These are phyloP conservation scores for Pichia inconspicua DNA, from an alignment of 1,139 yeast genomes.

Conservation along the genomic window DNA sequence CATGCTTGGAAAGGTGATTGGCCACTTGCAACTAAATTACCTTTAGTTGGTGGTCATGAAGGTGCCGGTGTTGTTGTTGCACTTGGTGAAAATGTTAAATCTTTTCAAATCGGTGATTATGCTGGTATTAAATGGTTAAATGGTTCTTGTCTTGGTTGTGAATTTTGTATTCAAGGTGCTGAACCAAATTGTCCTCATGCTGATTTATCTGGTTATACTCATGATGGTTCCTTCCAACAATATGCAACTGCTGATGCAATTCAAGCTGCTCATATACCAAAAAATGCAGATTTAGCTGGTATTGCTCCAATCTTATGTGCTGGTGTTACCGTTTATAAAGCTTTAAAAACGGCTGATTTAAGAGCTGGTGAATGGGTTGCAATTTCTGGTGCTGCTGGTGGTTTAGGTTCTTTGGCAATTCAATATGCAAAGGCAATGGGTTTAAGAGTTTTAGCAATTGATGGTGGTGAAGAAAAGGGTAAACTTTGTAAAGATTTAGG, in stretches of 20 bases:
- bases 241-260: constrained; percentile 74
- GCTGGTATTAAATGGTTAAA: constrained; percentile 76
- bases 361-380: constrained; percentile 69
- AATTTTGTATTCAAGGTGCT: constrained; percentile 52
- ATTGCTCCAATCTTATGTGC: constrained; percentile 74
- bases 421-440: constrained; percentile 77
- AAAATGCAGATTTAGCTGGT: constrained; percentile 56
- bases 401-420: constrained; percentile 65
- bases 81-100: constrained; percentile 53
- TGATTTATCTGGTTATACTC: constrained; percentile 69
- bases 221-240: constrained; percentile 75
- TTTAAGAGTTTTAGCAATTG: constrained; percentile 62
- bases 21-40: constrained; percentile 59
- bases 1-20: constrained; percentile 80
- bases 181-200: constrained; percentile 64
- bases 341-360: constrained; percentile 56
- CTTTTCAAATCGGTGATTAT: constrained; percentile 61
- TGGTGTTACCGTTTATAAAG: constrained; percentile 74
- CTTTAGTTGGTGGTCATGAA: constrained; percentile 76
- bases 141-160: constrained; percentile 65
- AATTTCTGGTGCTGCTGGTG: constrained; percentile 75
- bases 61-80: constrained; percentile 79
- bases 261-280: constrained; percentile 64
- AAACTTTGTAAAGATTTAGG: constrained; percentile 51
- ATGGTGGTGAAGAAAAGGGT: constrained; percentile 65